Evolutionary conservation across 257 asterid genomes (phyloP).

Genomic region (Nicotiana otophora): DNA sequence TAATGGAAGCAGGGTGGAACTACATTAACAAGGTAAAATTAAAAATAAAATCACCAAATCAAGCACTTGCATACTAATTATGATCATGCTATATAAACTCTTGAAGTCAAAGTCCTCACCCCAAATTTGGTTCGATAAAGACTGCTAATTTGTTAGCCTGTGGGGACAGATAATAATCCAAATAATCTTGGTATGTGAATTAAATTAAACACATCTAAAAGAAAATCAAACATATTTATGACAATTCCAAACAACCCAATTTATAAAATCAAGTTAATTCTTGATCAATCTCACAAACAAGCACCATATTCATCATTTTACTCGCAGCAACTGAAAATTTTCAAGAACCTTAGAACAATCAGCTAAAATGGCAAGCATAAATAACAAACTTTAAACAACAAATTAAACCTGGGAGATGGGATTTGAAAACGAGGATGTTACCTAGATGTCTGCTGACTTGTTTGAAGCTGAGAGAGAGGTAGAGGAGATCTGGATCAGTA

Average conservation of each 20-base stretch:
- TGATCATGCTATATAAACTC: too few relatives aligned
- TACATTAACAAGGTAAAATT: background rate
- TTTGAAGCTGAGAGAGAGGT: background rate
- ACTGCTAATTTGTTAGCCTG: background rate
- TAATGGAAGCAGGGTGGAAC: background rate
- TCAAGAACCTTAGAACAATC: background rate
- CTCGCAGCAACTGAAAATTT: background rate
- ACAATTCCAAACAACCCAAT: background rate
- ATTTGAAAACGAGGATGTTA: background rate
- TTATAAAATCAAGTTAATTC: background rate
- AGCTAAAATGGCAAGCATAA: background rate
- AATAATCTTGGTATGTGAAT: background rate
- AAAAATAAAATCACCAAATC: background rate
- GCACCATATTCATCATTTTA: background rate
- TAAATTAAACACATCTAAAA: background rate
- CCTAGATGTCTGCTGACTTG: conserved; percentile 1
- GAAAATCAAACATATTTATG: background rate
- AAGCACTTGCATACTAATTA: too few relatives aligned
- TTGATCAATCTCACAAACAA: background rate
- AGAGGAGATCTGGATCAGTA: conserved; percentile 1
- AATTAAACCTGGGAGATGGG: background rate
- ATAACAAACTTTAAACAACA: background rate
- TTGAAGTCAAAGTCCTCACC: background rate
- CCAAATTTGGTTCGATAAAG: background rate
- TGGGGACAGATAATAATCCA: background rate